These are phyloP conservation scores for Collybia nuda DNA, from an alignment of 768 basidiomycete species.

Conservation along the genomic window DNA sequence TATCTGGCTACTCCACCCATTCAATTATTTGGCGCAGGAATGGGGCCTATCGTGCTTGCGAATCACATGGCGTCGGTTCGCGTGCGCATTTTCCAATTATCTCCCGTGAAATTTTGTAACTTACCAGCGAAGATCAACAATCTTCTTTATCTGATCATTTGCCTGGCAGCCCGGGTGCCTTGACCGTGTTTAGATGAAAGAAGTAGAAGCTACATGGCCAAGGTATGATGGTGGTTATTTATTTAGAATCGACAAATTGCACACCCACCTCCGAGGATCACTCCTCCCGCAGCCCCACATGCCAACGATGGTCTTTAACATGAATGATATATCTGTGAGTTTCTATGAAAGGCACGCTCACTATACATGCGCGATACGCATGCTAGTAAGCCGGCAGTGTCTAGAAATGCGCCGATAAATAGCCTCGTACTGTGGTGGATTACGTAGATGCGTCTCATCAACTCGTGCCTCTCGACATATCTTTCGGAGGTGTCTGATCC, in stretches of 20 bases:
- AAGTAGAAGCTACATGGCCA: neutral
- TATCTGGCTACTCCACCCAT: no score
- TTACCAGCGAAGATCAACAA: no score
- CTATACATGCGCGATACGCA: slow-evolving; percentile 20
- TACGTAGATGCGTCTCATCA: slow-evolving; percentile 22
- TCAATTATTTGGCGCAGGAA: no score
- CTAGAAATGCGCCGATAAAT: slow-evolving; percentile 19
- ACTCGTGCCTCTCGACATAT: slow-evolving; percentile 20
- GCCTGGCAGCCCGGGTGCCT: no score
- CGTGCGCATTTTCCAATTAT: no score
- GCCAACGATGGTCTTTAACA: neutral
- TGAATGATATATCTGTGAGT: slow-evolving; percentile 5
- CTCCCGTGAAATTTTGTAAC: no score
- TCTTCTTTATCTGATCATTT: no score
- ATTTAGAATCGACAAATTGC: neutral
- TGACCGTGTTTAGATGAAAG: neutral
- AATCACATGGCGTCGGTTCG: no score
- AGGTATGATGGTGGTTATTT: slow-evolving; percentile 2
- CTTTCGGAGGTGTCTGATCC: slow-evolving; percentile 6
- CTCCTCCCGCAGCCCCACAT: neutral
- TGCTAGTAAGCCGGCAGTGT: slow-evolving; percentile 22
- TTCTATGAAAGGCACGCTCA: slow-evolving; percentile 26
- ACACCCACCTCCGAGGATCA: neutral
- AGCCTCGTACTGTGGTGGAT: slow-evolving; percentile 18
- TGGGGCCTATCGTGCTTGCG: no score